Percentiles rank a stretch among this genome's conserved stretches.
phyloP scores from a whole-genome alignment of 208 protist genomes.

The Acanthamoeba triangularis region DNA sequence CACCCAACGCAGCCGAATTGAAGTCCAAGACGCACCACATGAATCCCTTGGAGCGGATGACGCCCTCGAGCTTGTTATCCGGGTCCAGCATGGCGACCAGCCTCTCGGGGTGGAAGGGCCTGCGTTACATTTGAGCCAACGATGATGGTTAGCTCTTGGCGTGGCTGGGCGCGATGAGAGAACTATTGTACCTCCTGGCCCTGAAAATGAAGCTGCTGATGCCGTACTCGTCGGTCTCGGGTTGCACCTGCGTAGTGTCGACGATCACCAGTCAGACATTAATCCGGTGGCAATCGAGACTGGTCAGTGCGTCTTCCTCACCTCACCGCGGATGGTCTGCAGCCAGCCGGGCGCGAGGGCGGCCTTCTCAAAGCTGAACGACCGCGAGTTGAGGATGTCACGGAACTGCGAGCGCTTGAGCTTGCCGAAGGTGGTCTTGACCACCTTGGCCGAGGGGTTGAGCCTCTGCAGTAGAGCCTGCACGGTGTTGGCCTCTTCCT shows the following conservation, averaged over 20 bases:
- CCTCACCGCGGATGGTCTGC: conserved; percentile 40
- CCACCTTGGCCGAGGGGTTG: conserved; percentile 91
- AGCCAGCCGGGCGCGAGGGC: conserved; percentile 74
- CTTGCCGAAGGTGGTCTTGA: conserved; percentile 78
- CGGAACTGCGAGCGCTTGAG: conserved; percentile 81
- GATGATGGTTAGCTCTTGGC: not conserved
- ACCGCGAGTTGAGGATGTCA: conserved; percentile 87
- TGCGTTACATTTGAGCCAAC: not conserved
- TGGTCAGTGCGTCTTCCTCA: not conserved
- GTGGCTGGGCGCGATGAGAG: too few relatives aligned
- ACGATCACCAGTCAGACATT: not conserved
- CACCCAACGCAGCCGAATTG: not conserved
- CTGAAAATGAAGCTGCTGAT: conserved; percentile 89
- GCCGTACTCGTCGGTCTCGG: conserved; percentile 91
- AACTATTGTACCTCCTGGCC: not conserved
- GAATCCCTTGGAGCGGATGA: conserved; percentile 90
- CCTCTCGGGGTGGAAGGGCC: conserved; percentile 89
- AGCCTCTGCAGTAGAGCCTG: conserved; percentile 84
- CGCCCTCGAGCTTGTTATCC: conserved; percentile 54
- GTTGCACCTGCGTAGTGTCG: conserved; percentile 71
- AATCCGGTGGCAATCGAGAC: conserved; percentile 84
- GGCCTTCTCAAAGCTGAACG: conserved; percentile 89
- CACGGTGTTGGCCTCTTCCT: conserved; percentile 81
- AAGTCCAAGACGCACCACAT: conserved; percentile 80
- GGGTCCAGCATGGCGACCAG: conserved; percentile 77